Percentiles rank a stretch among this genome's conserved stretches.
Conservation (phyloP, 2,329 filamentous ascomycete genomes). For the Fusarium heterosporum region DNA sequence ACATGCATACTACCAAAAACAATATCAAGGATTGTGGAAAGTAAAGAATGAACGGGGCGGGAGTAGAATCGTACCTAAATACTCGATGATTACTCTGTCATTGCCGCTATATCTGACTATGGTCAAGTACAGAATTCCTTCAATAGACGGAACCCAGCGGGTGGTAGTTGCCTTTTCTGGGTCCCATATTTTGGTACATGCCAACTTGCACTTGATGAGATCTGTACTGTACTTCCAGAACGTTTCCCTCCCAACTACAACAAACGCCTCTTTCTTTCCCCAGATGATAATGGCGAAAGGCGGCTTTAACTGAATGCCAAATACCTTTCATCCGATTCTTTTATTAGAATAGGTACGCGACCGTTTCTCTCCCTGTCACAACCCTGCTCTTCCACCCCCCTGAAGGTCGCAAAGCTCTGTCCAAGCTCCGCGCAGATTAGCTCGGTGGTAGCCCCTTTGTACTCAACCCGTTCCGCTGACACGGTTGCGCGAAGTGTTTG, state of each 20-base stretch:
- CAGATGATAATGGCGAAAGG: slow-evolving; percentile 40
- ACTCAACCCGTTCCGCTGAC: slow-evolving; percentile 42
- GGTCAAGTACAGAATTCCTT: slow-evolving; percentile 17
- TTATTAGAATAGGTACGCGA: slow-evolving; percentile 44
- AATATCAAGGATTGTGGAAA: background rate
- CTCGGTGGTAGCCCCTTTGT: slow-evolving; percentile 42
- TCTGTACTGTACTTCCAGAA: slow-evolving; percentile 45
- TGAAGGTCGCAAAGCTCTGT: slow-evolving; percentile 38
- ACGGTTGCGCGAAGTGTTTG: slow-evolving; percentile 41
- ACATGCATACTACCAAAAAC: background rate
- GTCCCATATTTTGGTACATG: slow-evolving; percentile 43
- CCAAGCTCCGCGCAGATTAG: slow-evolving; percentile 41
- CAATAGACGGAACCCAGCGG: slow-evolving; percentile 15
- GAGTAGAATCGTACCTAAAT: background rate
- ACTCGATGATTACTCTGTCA: background rate
- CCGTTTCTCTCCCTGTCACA: slow-evolving; percentile 1
- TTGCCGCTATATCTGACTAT: background rate
- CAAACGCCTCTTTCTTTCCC: slow-evolving; percentile 27
- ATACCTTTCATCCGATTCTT: slow-evolving; percentile 37
- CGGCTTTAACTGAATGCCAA: slow-evolving; percentile 30
- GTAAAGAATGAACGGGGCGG: background rate
- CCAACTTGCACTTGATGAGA: slow-evolving; percentile 49
- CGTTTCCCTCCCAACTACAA: slow-evolving; percentile 42
- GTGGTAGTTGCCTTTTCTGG: slow-evolving; percentile 37
- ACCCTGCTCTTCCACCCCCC: slow-evolving; percentile 28